A percentile compares a stretch with the other conserved stretches of the same genome.
phyloP scores from a whole-genome alignment of 1,284 basidiomycete genomes.

The Ganoderma multipileum region DNA sequence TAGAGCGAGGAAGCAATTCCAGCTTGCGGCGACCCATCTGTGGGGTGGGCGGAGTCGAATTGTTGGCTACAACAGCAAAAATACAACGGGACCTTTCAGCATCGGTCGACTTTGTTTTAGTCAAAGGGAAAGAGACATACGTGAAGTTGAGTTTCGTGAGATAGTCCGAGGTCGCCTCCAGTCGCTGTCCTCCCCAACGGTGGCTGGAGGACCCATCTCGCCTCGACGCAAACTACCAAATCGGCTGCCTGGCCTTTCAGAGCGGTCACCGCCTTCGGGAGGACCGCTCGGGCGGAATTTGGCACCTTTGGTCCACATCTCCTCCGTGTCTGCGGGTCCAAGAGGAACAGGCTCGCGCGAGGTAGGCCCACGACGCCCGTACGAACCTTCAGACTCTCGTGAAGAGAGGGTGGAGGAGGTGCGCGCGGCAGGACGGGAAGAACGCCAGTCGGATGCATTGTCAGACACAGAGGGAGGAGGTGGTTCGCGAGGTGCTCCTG shows the following conservation, averaged over 20 bases:
- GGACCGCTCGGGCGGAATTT: slow-evolving; percentile 68
- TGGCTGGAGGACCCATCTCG: slow-evolving; percentile 58
- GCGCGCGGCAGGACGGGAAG: slow-evolving; percentile 56
- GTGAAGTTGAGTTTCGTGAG: slow-evolving; percentile 62
- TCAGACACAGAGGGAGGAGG: slow-evolving; percentile 61
- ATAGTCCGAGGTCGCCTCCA: slow-evolving; percentile 62
- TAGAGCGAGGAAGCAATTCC: slow-evolving; percentile 80
- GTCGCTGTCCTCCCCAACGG: slow-evolving; percentile 53
- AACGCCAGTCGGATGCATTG: slow-evolving; percentile 72
- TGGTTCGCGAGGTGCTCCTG: slow-evolving; percentile 43
- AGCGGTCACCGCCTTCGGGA: slow-evolving; percentile 33
- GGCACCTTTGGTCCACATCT: slow-evolving; percentile 74
- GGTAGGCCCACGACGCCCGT: slow-evolving; percentile 63
- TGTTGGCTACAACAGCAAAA: slow-evolving; percentile 54
- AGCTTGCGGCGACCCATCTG: slow-evolving; percentile 81
- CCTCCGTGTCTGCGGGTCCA: slow-evolving; percentile 77
- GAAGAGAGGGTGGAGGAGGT: slow-evolving; percentile 36
- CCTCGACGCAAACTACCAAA: slow-evolving; percentile 58
- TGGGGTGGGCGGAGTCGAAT: slow-evolving; percentile 81
- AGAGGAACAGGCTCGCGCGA: slow-evolving; percentile 52
- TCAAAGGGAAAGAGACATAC: slow-evolving; percentile 47
- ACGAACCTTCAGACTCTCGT: slow-evolving; percentile 54
- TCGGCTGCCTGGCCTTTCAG: slow-evolving; percentile 49
- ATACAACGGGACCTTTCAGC: neutral
- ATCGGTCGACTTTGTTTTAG: neutral